phyloP scores from a whole-genome alignment of 176 grass and related monocot genomes.

The Neostapfia colusana region DNA sequence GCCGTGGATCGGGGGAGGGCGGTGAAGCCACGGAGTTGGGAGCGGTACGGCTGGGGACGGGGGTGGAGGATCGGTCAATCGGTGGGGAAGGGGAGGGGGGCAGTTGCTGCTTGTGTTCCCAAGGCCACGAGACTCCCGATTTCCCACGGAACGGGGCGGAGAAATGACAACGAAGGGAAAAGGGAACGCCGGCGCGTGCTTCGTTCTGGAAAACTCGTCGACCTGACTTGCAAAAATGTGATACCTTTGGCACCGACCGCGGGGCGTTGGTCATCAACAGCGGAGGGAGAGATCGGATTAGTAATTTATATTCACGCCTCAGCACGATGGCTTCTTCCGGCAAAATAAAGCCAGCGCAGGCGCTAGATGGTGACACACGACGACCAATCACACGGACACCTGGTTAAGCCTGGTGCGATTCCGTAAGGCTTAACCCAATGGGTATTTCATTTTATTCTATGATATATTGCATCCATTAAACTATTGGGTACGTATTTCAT shows the following conservation, averaged over 20 bases:
- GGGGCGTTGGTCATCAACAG: background rate
- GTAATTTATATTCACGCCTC: too few relatives aligned
- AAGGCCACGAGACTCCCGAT: background rate
- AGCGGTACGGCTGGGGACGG: background rate
- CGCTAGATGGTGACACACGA: background rate
- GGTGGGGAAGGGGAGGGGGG: background rate
- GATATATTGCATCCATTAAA: too few relatives aligned
- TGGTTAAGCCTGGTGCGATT: background rate
- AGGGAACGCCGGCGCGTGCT: background rate
- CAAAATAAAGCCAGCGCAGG: background rate
- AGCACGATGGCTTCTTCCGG: background rate
- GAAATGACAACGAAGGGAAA: background rate
- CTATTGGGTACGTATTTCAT: too few relatives aligned
- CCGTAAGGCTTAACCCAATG: too few relatives aligned
- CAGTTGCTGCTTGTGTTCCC: background rate
- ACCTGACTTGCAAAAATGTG: background rate
- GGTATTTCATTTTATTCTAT: too few relatives aligned
- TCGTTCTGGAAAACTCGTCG: conserved; percentile 14
- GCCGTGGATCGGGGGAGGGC: conserved; percentile 25
- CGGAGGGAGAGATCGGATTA: too few relatives aligned
- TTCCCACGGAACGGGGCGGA: too few relatives aligned
- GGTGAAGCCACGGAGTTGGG: conserved; percentile 3
- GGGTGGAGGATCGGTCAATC: background rate
- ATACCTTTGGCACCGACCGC: background rate
- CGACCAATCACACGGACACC: background rate